A percentile compares a stretch with the other conserved stretches of the same genome.
Evolutionary conservation across 2,329 filamentous ascomycete species (phyloP).

Genomic region (Fragosphaeria purpurea): DNA sequence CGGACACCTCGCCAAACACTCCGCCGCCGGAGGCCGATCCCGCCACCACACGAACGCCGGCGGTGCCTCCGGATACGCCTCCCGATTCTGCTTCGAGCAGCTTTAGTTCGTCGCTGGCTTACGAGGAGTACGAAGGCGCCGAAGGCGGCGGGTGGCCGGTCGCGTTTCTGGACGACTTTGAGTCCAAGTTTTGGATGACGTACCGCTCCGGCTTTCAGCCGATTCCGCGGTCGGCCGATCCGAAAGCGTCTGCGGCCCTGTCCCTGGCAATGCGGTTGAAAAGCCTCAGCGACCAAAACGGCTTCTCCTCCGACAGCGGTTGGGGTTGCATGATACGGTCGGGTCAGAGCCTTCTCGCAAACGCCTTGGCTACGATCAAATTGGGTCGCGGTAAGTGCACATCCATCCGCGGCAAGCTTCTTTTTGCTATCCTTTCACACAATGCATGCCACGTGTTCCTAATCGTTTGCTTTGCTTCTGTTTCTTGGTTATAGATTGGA

Average conservation of each 20-base stretch:
- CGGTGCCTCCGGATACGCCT: constrained; percentile 29
- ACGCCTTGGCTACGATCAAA: constrained; percentile 61
- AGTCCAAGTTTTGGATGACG: constrained; percentile 91
- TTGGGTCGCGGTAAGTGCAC: constrained; percentile 64
- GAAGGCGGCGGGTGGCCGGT: constrained; percentile 63
- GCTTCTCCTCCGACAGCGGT: constrained; percentile 86
- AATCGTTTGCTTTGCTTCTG: background rate
- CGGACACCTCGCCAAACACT: constrained; percentile 2
- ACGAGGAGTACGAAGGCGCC: constrained; percentile 28
- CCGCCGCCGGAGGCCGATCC: constrained; percentile 1
- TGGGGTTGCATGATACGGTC: constrained; percentile 99
- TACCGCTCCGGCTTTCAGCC: constrained; percentile 79
- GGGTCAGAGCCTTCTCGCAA: constrained; percentile 85
- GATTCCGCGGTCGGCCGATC: constrained; percentile 70
- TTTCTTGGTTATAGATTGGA: constrained; percentile 51
- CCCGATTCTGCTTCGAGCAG: constrained; percentile 41
- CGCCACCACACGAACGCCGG: constrained; percentile 7
- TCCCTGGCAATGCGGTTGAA: constrained; percentile 78
- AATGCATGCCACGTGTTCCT: too few species aligned
- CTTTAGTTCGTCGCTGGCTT: constrained; percentile 41
- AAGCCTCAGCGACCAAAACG: constrained; percentile 64
- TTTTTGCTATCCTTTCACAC: background rate
- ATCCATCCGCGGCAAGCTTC: background rate
- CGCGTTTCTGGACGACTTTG: constrained; percentile 82
- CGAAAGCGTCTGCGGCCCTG: constrained; percentile 59